These are phyloP conservation scores for Fonsecaea multimorphosa DNA, from an alignment of 2,329 filamentous ascomycete species.

Conservation along the genomic window DNA sequence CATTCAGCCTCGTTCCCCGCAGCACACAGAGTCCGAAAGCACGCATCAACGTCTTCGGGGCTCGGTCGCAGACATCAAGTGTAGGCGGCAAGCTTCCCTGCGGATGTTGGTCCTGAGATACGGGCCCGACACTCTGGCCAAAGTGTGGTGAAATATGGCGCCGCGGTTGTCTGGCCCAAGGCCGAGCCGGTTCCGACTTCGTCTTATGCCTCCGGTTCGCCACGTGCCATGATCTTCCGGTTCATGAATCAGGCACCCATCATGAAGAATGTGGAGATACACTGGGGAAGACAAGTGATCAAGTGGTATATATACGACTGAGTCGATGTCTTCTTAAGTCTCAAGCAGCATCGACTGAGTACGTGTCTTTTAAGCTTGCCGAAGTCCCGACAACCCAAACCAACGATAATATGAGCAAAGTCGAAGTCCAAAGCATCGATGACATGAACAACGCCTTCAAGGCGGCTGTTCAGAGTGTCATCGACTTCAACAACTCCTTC, in stretches of 20 bases:
- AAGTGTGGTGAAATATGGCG: neutral
- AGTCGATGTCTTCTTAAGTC: neutral
- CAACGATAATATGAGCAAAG: conserved; percentile 1
- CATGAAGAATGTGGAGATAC: neutral
- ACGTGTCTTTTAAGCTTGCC: neutral
- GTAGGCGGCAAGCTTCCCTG: too few relatives aligned
- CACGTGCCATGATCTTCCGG: neutral
- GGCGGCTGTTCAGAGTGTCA: neutral
- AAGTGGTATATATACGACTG: neutral
- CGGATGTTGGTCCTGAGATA: neutral
- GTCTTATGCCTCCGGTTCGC: neutral
- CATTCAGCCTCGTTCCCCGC: neutral
- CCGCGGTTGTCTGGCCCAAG: neutral
- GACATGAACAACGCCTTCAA: neutral
- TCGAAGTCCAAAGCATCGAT: neutral
- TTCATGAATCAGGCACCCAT: neutral
- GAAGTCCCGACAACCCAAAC: neutral
- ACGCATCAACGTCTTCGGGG: neutral
- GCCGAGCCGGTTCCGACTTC: conserved; percentile 3
- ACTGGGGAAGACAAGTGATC: neutral
- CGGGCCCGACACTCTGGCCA: neutral
- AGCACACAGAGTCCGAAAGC: too few relatives aligned
- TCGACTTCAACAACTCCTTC: conserved; percentile 4
- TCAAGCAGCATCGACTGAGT: neutral
- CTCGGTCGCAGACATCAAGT: too few relatives aligned